These are phyloP conservation scores for Solanum corneliomulleri DNA, from an alignment of 257 asterid genomes.

Conservation along the genomic window DNA sequence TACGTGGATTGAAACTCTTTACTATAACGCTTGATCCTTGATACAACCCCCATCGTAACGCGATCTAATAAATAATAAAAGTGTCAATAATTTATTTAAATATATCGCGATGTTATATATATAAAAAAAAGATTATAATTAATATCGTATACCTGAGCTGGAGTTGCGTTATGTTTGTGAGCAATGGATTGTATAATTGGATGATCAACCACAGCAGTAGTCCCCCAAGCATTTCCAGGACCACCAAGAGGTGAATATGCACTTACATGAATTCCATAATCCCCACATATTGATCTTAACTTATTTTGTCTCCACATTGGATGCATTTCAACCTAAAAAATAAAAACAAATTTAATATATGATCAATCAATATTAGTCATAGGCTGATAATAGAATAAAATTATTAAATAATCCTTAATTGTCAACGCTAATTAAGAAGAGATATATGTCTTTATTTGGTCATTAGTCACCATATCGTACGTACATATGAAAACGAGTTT, in stretches of 20 bases:
- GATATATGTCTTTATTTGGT: neutral
- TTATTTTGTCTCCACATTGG: conserved; percentile 83
- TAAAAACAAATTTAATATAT: neutral
- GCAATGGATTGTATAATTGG: conserved; percentile 56
- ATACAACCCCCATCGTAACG: conserved; percentile 61
- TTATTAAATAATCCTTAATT: neutral
- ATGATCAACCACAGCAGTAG: conserved; percentile 51
- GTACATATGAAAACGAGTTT: neutral
- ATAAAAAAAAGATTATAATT: neutral
- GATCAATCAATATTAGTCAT: neutral
- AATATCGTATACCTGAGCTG: conserved; percentile 51
- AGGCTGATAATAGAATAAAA: neutral
- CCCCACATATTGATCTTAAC: conserved; percentile 41
- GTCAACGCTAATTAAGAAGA: neutral
- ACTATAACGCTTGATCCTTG: conserved; percentile 62
- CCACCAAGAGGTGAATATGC: conserved; percentile 82
- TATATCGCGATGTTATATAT: neutral
- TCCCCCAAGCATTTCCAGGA: conserved; percentile 82
- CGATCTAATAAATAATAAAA: conserved; percentile 25
- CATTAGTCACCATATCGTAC: neutral
- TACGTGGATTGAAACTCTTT: conserved; percentile 61
- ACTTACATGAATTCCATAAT: conserved; percentile 49
- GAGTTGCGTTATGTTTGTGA: conserved; percentile 43
- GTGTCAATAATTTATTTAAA: neutral
- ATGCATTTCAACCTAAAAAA: conserved; percentile 76